A percentile compares a stretch with the other conserved stretches of the same genome.
Evolutionary conservation across 177 flowering plant species (phyloP).

Genomic region (Telopea speciosissima): DNA sequence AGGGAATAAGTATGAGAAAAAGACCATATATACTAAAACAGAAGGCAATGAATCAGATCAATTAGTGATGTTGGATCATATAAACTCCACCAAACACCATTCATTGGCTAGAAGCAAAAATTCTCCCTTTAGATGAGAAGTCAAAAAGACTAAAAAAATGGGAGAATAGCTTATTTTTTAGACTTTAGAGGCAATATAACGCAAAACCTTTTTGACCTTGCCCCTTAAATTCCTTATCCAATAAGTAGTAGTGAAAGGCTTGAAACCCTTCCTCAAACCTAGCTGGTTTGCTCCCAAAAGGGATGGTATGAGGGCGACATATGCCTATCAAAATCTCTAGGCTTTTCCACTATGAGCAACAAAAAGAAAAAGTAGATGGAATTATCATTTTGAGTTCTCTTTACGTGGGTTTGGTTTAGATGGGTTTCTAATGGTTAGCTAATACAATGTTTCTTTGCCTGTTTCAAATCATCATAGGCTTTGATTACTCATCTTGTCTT

Average conservation of each 20-base stretch:
- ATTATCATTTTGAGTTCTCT: background rate
- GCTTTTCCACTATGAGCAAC: background rate
- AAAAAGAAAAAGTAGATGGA: background rate
- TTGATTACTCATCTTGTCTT: background rate
- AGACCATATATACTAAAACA: too few relatives aligned
- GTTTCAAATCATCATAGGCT: background rate
- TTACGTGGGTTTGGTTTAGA: conserved; percentile 24
- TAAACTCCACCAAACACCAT: too few relatives aligned
- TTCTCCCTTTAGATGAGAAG: too few relatives aligned
- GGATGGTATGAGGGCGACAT: conserved; percentile 20
- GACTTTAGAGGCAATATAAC: too few relatives aligned
- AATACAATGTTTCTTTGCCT: too few relatives aligned
- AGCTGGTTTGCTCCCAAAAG: conserved; percentile 31
- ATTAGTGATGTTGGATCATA: too few relatives aligned
- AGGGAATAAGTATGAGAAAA: too few relatives aligned
- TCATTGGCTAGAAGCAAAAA: too few relatives aligned
- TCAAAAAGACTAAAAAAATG: too few relatives aligned
- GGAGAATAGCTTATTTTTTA: too few relatives aligned
- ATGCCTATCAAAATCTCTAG: conserved; percentile 4
- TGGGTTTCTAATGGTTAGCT: conserved; percentile 13
- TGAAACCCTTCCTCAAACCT: background rate
- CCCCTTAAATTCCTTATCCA: background rate
- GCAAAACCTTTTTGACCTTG: too few relatives aligned
- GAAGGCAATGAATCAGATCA: too few relatives aligned
- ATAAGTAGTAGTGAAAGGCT: background rate